A percentile compares a stretch with the other conserved stretches of the same genome.
phyloP scores from a whole-genome alignment of 208 protist genomes.

The Leishmania tropica region DNA sequence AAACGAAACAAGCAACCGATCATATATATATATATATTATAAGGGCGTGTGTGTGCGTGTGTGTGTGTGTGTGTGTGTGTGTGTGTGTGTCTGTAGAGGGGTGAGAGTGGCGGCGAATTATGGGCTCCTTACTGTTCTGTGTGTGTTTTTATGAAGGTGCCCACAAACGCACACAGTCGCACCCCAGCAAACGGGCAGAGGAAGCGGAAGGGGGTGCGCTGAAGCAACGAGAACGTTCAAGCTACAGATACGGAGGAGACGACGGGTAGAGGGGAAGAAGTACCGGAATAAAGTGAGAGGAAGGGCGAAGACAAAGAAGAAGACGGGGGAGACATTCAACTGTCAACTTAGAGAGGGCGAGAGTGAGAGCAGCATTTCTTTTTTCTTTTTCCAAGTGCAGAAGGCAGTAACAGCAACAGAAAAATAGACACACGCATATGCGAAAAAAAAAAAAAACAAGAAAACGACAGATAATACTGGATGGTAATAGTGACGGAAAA shows the following conservation, averaged over 20 bases:
- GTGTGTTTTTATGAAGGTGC: too few relatives aligned
- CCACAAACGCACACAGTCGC: background rate
- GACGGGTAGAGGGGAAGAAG: background rate
- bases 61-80: too few relatives aligned
- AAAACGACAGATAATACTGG: background rate
- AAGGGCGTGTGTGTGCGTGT: too few relatives aligned
- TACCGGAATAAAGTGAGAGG: background rate
- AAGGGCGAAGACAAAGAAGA: background rate
- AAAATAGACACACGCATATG: background rate
- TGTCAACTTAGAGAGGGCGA: background rate
- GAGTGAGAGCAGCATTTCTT: background rate
- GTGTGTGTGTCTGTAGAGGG: too few relatives aligned
- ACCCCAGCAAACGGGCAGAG: background rate
- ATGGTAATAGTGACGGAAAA: too few relatives aligned
- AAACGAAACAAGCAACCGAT: too few relatives aligned
- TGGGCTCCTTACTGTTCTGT: too few relatives aligned
- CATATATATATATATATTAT: too few relatives aligned
- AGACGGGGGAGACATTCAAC: background rate
- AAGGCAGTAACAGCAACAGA: background rate
- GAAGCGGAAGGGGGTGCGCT: background rate
- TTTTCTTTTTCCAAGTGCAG: background rate
- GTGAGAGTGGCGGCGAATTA: too few relatives aligned
- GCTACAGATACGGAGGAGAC: background rate
- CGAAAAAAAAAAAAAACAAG: background rate
- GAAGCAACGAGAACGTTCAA: too few relatives aligned